Evolutionary conservation across 768 basidiomycete species (phyloP), one percentile per base, ranked within the genome.

Genomic region (Suillus hirtellus): DNA sequence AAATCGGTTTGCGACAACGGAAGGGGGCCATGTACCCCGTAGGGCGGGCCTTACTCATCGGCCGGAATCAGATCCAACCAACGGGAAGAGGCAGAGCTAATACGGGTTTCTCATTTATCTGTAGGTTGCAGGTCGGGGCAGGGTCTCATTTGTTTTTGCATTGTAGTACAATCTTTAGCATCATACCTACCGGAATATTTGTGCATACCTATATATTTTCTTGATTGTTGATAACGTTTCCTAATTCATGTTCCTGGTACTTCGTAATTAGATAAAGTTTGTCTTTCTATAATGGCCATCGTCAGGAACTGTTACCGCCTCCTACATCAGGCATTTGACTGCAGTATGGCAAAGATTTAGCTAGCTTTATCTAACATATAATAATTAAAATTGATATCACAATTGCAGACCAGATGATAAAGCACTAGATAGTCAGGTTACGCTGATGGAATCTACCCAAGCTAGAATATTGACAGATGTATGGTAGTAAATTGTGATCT

Each of bases 101-200:
- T 27, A 3, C 10, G 38, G 10, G 21, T 11, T 27, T 27, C 15
- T 40, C 55, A 19, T 56, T 8, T 40, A 56, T 58, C 40, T 40
- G 55, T 56, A 56, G 55, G 21, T 24, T 9, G 21, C 9, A 40
- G 21, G 54, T 38, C 4, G 37, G 15, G 42, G 52, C 52, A 46
- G 19, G 52, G 34, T 54, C 14, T 38, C 21, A 27, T 58, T 42
- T 40, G 17, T 38, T 24, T 38, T 38, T 15, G 37, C 55, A 58
- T 58, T 35, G 38, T 58, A 58, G 38, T 27, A 58, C 38, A 58
- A 37, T 58, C 38, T 53, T 34, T 40, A 58, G 55, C 55, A 58
- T 58, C 24, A 40, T 58, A 58, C 17, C 24, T 58, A 27, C 55
- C 11, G 55, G 38, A 58, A 27, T 15, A 40, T 58, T 24, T 58